These are phyloP conservation scores for Selaginella moellendorffii DNA, from an alignment of 75 land plant genomes.

Conservation along the genomic window DNA sequence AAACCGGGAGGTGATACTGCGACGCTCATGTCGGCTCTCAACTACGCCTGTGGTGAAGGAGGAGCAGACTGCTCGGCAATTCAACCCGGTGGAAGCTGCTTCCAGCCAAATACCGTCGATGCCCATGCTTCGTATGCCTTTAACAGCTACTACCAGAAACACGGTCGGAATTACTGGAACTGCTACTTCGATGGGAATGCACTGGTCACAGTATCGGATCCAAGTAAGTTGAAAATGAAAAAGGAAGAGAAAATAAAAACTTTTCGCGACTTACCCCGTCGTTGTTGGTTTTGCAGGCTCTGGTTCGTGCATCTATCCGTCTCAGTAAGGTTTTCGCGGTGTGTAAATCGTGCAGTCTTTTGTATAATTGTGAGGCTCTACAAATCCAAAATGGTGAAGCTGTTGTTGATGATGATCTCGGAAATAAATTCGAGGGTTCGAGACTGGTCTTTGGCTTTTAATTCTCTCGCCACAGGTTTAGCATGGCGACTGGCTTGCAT, in stretches of 20 bases:
- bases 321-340: neutral
- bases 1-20: slow-evolving; percentile 23
- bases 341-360: too few relatives aligned
- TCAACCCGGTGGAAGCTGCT: slow-evolving; percentile 39
- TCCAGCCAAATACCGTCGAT: slow-evolving; percentile 20
- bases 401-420: too few relatives aligned
- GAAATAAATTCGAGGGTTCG: too few relatives aligned
- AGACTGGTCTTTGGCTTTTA: too few relatives aligned
- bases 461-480: too few relatives aligned
- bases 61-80: slow-evolving; percentile 36
- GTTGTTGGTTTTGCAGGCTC: neutral
- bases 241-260: too few relatives aligned
- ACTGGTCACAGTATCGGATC: slow-evolving; percentile 41
- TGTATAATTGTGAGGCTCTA: too few relatives aligned
- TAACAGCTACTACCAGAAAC: slow-evolving; percentile 35
- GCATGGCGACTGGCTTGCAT: too few relatives aligned
- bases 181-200: slow-evolving; percentile 54
- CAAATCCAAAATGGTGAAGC: too few relatives aligned
- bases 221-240: too few relatives aligned
- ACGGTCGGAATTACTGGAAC: slow-evolving; percentile 32
- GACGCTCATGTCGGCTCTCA: slow-evolving; percentile 32
- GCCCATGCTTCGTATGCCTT: slow-evolving; percentile 41
- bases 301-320: neutral
- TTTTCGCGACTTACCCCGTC: too few relatives aligned
- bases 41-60: slow-evolving; percentile 40